Evolutionary conservation across 1,284 basidiomycete genomes (phyloP).

Genomic region (Naganishia sp.): DNA sequence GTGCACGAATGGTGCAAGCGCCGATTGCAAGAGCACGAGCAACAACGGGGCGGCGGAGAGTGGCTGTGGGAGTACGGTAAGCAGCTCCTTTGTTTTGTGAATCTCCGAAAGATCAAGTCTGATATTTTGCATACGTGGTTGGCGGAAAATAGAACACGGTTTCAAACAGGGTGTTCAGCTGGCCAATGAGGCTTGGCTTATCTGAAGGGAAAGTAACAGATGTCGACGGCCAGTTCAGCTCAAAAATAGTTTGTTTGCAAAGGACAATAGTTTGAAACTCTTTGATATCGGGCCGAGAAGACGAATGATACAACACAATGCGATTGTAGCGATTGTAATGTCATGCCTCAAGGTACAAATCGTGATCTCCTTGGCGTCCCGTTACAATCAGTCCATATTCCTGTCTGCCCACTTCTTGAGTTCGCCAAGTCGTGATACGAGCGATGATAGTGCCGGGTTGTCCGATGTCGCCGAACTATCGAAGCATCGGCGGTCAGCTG

Average conservation of each 20-base stretch:
- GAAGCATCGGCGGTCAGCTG: conserved; percentile 2
- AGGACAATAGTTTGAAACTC: neutral
- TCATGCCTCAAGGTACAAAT: neutral
- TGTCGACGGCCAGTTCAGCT: neutral
- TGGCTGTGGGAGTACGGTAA: conserved; percentile 66
- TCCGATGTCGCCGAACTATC: conserved; percentile 52
- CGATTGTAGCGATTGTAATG: neutral
- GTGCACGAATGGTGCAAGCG: conserved; percentile 62
- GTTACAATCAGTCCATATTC: conserved; percentile 14
- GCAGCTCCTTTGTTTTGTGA: conserved; percentile 35
- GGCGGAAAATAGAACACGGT: conserved; percentile 58
- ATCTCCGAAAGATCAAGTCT: neutral
- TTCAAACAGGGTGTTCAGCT: conserved; percentile 58
- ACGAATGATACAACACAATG: neutral
- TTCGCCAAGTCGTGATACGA: conserved; percentile 47
- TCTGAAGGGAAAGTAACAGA: conserved; percentile 2
- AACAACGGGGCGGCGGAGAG: conserved; percentile 52
- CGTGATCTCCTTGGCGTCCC: neutral
- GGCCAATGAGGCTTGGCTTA: conserved; percentile 28
- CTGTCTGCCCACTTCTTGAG: conserved; percentile 25
- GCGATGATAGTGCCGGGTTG: conserved; percentile 51
- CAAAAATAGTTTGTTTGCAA: neutral
- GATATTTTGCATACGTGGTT: neutral
- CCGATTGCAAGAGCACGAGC: conserved; percentile 58
- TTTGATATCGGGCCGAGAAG: no score